A percentile compares a stretch with the other conserved stretches of the same genome.
Conservation (phyloP, 2,329 filamentous ascomycete species). For the Arthrobotrys pseudoclavata region DNA sequence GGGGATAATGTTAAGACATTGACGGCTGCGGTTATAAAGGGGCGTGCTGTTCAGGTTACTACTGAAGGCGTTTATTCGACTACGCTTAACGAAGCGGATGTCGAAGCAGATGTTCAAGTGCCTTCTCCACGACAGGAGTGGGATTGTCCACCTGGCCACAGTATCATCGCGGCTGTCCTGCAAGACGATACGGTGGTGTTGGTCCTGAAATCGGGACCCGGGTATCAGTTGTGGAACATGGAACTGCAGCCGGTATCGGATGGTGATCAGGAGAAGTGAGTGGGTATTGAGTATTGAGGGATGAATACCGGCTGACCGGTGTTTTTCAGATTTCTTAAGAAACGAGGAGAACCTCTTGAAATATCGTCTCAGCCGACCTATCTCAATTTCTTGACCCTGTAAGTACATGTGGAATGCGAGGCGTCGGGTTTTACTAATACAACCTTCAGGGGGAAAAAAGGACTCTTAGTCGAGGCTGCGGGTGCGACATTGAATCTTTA, state of each 20-base stretch:
- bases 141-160: slow-evolving; percentile 42
- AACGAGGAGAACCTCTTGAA: slow-evolving; percentile 24
- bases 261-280: slow-evolving; percentile 49
- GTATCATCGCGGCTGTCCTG: slow-evolving; percentile 34
- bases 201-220: slow-evolving; percentile 17
- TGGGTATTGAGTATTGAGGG: background rate
- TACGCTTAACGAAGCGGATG: slow-evolving; percentile 42
- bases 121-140: slow-evolving; percentile 50
- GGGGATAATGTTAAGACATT: slow-evolving; percentile 44
- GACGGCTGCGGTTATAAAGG: slow-evolving; percentile 28
- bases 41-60: slow-evolving; percentile 44
- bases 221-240: slow-evolving; percentile 53
- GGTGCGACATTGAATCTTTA: slow-evolving; percentile 34
- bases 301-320: background rate
- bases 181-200: slow-evolving; percentile 33
- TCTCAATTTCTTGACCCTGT: slow-evolving; percentile 49
- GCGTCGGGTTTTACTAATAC: slow-evolving; percentile 14
- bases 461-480: slow-evolving; percentile 22
- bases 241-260: slow-evolving; percentile 29
- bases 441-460: slow-evolving; percentile 17
- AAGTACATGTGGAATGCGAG: background rate
- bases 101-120: slow-evolving; percentile 44
- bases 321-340: slow-evolving; percentile 32
- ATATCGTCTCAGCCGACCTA: slow-evolving; percentile 41
- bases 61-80: slow-evolving; percentile 50